A percentile compares a stretch with the other conserved stretches of the same genome.
Conservation (phyloP, 495 filamentous ascomycete species). For the Evernia prunastri region DNA sequence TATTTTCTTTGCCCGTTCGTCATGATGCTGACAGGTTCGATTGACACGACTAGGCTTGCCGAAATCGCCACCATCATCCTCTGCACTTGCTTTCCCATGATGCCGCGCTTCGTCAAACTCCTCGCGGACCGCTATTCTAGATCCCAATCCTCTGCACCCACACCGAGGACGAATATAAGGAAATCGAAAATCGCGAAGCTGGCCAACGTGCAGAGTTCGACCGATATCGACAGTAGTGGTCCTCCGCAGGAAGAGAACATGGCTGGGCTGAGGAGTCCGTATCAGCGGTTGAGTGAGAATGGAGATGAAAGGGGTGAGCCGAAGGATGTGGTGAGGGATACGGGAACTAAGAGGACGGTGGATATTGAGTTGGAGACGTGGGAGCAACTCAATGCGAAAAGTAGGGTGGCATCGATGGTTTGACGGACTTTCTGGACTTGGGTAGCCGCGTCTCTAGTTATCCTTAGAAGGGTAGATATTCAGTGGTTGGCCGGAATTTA, state of each 20-base stretch:
- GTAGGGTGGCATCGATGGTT: not conserved
- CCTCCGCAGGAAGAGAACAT: not conserved
- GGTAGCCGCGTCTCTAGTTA: no score
- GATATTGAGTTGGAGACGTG: not conserved
- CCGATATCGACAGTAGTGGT: no score
- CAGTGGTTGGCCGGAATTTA: no score
- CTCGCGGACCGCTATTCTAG: not conserved
- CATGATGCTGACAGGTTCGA: not conserved
- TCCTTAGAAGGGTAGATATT: no score
- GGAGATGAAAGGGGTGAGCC: no score
- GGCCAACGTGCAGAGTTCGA: not conserved
- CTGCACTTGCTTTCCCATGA: constrained; percentile 18
- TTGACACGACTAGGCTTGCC: constrained; percentile 3
- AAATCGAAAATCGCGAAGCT: not conserved
- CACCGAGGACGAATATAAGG: no score
- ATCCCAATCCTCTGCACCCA: not conserved
- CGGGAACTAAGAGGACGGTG: not conserved
- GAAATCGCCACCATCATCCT: constrained; percentile 18
- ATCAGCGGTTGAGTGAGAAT: not conserved
- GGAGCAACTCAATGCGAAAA: not conserved
- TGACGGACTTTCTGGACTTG: no score
- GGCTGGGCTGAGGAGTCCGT: not conserved
- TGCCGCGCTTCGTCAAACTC: constrained; percentile 8
- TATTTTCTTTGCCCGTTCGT: no score
- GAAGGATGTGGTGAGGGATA: not conserved